Evolutionary conservation across 2,329 filamentous ascomycete species (phyloP), one percentile per base, ranked within the genome.

Genomic region (Microdochium bolleyi): DNA sequence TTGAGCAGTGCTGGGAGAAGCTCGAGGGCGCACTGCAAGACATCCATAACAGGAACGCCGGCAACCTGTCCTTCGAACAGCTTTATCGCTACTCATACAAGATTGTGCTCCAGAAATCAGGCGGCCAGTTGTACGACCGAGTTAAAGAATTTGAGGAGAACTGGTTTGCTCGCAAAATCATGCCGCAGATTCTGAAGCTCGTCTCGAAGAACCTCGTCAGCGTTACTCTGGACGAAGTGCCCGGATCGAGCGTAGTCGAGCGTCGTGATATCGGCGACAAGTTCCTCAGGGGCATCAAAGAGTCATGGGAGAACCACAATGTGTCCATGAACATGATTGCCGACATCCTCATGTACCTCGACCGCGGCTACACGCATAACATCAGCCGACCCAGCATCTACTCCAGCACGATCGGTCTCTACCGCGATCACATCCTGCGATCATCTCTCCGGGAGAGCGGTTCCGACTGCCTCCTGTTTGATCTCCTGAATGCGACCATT

Each of bases 281-380:
- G 63, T 95, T 97, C 58, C 70, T 99, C 54, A 82, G 82, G 52
- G 86, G 83, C 0, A 69, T 97, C 14, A 87, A 87, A 60, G 78
- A 84, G 54, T 83, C 85, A 2, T 99, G 92, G 90, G 83, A 91
- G 55, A 88, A 95, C 57, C 92, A 99, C 65, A 89, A 92, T 65
- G 82, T 88, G 53, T 92, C 88, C 48, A 96, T 96, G 89, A 91
- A 90, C 64, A 97, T 97, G 92, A 86, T 90, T 50, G 91, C 92
- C 3, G 94, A 97, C 67, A 90, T 97, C 30, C 77, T 97, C 51
- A 96, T 97, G 91, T 96, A 96, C 65, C 89, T 99, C 77, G 92
- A 99, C 65, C 87, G 91, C 50, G 85, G 92, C 25, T 91, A 88
- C 62, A 87, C 84, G 50, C 76, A 84, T 34, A 90, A 95, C 57